Evolutionary conservation across 169 alveolate species (phyloP).

Genomic region (Babesia microti): DNA sequence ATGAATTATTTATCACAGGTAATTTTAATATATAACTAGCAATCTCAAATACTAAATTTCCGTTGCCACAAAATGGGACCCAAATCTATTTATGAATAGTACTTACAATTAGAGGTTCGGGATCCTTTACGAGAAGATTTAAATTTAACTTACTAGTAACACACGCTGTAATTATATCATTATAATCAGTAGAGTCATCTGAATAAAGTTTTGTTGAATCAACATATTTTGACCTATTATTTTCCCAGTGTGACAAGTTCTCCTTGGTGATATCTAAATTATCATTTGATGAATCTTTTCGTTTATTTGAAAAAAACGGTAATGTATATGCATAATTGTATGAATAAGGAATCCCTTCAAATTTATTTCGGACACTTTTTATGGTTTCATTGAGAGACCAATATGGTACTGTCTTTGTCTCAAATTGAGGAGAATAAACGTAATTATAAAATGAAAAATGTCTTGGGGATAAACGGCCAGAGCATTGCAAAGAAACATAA

Average conservation of each 20-base stretch:
- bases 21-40: constrained; percentile 14
- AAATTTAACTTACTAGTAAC: neutral
- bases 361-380: neutral
- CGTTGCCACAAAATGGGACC: constrained; percentile 50
- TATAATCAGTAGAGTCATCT: neutral
- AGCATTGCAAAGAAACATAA: constrained; percentile 39
- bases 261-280: constrained; percentile 6
- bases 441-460: constrained; percentile 9
- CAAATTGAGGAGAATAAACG: neutral
- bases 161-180: no score
- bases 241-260: constrained; percentile 1
- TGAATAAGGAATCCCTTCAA: neutral
- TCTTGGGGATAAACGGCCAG: constrained; percentile 41
- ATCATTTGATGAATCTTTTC: no score
- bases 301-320: no score
- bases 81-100: constrained; percentile 11
- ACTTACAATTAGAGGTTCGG: neutral
- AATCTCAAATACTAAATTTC: constrained; percentile 23
- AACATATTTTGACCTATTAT: neutral
- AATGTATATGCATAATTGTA: no score
- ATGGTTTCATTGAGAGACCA: constrained; percentile 33
- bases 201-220: neutral
- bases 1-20: no score
- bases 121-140: constrained; percentile 2
- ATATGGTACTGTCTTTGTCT: constrained; percentile 5